Conservation (phyloP, 306 rosid genomes). For the Hylodesmum podocarpum region DNA sequence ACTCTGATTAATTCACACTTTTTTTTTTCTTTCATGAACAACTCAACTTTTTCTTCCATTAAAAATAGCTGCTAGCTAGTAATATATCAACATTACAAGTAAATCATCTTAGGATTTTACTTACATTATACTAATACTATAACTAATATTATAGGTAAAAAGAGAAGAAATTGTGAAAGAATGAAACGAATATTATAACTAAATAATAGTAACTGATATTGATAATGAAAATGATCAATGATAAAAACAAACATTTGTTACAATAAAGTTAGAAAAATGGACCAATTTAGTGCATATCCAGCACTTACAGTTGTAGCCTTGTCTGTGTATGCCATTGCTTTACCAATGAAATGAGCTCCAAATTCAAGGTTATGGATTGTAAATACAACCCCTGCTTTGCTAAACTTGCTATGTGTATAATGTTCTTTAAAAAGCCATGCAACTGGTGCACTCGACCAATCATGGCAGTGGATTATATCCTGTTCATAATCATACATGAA, state of each 20-base stretch:
- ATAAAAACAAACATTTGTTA: not conserved
- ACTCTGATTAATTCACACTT: not conserved
- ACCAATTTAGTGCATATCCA: not conserved
- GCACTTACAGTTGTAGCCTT: conserved; percentile 77
- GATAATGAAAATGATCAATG: not conserved
- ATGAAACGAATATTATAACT: not conserved
- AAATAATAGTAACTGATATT: not conserved
- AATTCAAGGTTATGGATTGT: conserved; percentile 89
- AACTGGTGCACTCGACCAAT: conserved; percentile 94
- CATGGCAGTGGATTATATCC: conserved; percentile 92
- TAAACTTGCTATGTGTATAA: conserved; percentile 56
- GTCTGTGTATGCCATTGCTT: conserved; percentile 63
- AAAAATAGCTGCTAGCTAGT: not conserved
- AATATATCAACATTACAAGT: not conserved
- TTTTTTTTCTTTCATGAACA: not conserved
- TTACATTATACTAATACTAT: no score
- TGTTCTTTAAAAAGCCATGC: conserved; percentile 85
- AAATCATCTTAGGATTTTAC: not conserved
- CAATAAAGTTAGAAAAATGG: not conserved
- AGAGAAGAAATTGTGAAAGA: not conserved
- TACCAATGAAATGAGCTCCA: conserved; percentile 61
- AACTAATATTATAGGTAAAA: not conserved
- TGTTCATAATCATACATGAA: conserved; percentile 32
- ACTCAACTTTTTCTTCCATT: not conserved
- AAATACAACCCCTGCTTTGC: conserved; percentile 73